Conservation (phyloP, 768 basidiomycete species). For the Trametes maxima region DNA sequence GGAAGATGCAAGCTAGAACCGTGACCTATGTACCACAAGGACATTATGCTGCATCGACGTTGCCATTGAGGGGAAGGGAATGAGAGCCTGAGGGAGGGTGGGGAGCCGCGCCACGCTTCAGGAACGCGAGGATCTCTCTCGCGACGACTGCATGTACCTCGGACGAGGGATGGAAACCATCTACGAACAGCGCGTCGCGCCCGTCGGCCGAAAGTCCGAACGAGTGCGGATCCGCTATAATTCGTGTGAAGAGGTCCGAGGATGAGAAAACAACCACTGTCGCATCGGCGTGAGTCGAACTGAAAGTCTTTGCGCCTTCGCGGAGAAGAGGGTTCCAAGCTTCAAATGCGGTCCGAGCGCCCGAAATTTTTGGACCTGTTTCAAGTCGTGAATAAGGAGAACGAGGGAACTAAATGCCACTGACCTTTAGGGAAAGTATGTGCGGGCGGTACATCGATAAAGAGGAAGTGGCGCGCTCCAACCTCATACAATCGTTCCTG, state of each 20-base stretch:
- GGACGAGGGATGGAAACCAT: conserved; percentile 54
- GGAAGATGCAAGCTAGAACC: too few species aligned
- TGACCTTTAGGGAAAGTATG: conserved; percentile 43
- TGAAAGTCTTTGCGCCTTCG: conserved; percentile 39
- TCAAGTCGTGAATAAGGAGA: background rate
- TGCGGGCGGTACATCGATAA: conserved; percentile 60
- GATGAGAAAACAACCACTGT: conserved; percentile 53
- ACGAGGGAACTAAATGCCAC: background rate
- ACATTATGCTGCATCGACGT: too few species aligned
- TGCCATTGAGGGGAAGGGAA: too few species aligned
- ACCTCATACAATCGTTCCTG: conserved; percentile 51
- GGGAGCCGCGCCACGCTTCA: background rate
- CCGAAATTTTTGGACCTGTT: background rate
- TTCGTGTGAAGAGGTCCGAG: conserved; percentile 43
- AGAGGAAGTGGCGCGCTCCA: conserved; percentile 52
- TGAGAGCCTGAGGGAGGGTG: too few species aligned
- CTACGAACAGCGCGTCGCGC: conserved; percentile 50
- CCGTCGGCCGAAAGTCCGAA: conserved; percentile 40
- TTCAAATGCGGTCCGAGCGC: conserved; percentile 11
- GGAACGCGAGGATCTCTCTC: conserved; percentile 41
- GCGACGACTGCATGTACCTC: conserved; percentile 51
- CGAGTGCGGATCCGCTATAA: conserved; percentile 46
- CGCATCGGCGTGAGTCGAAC: conserved; percentile 42
- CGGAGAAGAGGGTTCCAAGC: conserved; percentile 50
- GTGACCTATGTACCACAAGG: too few species aligned